Evolutionary conservation across 495 filamentous ascomycete genomes (phyloP), one percentile per base, ranked within the genome.

Genomic region (Haplographium delicatum): DNA sequence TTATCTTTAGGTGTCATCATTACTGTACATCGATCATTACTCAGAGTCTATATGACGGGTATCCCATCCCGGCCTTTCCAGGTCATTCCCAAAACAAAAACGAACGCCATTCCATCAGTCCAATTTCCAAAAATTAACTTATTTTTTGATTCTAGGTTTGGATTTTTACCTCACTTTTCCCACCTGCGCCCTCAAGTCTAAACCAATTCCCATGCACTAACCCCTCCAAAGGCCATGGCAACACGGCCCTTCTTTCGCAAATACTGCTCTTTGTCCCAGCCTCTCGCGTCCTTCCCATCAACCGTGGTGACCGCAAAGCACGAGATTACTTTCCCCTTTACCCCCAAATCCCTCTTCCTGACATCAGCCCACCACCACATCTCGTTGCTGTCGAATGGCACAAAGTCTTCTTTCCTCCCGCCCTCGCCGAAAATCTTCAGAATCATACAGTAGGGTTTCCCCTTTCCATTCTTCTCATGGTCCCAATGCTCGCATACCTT

Each of bases 401-500:
- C 58, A n/a, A 78, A 77, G 16, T 91, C 83, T 20, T 83, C 78
- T 37, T 77, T 67, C 18, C 79, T 64, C 2, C 86, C 88, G 56
- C 88, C 84, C 31, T 76, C 43, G 1, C 83, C 86, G 15, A 81
- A 70, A 11, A 86, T 75, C 47, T 72, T 71, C 24, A 96, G 66
- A 24, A 85, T 63, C 60, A 88, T 82, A 19, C 88, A 64, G 41
- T 78, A 83, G 6, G 78, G 78, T 55, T 78, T 75, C 2, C 81
- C 79, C n/a, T 51, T 18, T 9, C 84, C 85, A 56, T 90, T 78
- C 24, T 66, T 71, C 46, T 80, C 73, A 22, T 82, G 70, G 34
- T 77, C 78, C 88, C 88, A 95, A 58, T 96, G 90, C 61, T 76
- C 73, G 61, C 90, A 96, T 18, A 84, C 56, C 49, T 84, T 80